These are phyloP conservation scores for Durio zibethinus DNA, from an alignment of 345 rosid genomes.

Conservation along the genomic window DNA sequence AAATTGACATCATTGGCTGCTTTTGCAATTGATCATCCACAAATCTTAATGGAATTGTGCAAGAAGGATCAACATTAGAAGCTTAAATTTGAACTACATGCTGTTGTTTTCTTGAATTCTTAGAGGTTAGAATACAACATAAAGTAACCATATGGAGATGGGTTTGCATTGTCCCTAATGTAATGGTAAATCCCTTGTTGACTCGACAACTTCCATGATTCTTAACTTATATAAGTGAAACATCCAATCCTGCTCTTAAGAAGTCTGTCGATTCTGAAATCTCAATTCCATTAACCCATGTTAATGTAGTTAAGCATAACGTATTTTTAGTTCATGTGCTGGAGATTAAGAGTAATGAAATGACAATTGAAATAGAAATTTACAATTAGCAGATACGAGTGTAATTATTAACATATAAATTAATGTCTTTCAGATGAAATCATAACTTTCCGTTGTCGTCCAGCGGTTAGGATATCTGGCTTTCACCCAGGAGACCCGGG, in stretches of 20 bases:
- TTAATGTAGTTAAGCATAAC: too few relatives aligned
- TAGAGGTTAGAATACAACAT: not conserved
- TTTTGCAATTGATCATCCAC: not conserved
- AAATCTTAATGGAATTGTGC: not conserved
- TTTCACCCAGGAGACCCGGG: constrained; percentile 99
- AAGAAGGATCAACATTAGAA: not conserved
- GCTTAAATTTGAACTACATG: not conserved
- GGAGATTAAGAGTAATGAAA: too few relatives aligned
- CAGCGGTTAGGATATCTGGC: constrained; percentile 98
- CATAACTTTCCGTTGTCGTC: constrained; percentile 29
- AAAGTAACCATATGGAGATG: not conserved
- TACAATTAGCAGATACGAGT: too few relatives aligned
- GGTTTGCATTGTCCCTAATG: not conserved
- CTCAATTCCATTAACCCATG: too few relatives aligned
- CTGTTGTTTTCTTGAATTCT: not conserved
- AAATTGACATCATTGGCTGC: not conserved
- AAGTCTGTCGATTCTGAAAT: too few relatives aligned
- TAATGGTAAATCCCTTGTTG: too few relatives aligned
- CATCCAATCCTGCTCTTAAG: not conserved
- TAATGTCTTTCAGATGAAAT: too few relatives aligned
- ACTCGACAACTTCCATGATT: not conserved
- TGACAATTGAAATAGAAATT: too few relatives aligned
- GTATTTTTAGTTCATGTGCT: too few relatives aligned
- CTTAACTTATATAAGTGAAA: not conserved
- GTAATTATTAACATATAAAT: too few relatives aligned